These are phyloP conservation scores for Pseudocercospora musae DNA, from an alignment of 2,329 filamentous ascomycete genomes.

Conservation along the genomic window DNA sequence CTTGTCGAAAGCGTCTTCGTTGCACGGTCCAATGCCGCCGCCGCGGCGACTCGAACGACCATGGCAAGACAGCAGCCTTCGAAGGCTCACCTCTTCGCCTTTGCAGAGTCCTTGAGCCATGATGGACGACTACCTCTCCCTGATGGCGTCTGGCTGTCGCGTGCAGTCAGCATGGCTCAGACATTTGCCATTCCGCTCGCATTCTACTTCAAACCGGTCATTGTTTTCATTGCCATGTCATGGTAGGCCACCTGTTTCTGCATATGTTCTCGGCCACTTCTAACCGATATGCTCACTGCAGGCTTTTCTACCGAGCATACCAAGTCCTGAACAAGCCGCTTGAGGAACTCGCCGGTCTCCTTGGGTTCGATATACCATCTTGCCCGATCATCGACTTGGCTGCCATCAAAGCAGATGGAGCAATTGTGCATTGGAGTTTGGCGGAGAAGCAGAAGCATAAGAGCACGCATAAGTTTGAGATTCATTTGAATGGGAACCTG, in stretches of 20 bases:
- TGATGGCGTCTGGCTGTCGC: conserved; percentile 14
- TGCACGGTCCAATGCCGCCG: neutral
- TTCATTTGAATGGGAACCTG: conserved; percentile 80
- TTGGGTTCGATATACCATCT: conserved; percentile 83
- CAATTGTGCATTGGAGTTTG: conserved; percentile 84
- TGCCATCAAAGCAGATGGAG: conserved; percentile 80
- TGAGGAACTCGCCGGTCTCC: conserved; percentile 81
- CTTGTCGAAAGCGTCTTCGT: neutral
- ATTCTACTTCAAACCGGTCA: conserved; percentile 24
- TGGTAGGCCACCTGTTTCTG: conserved; percentile 13
- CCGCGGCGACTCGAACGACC: neutral
- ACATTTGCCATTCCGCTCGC: conserved; percentile 19
- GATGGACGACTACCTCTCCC: conserved; percentile 12
- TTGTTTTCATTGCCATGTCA: conserved; percentile 23
- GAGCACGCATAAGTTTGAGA: conserved; percentile 79
- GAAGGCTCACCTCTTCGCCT: conserved; percentile 13
- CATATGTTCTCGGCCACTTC: neutral
- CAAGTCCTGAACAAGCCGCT: conserved; percentile 89
- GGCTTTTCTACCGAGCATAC: conserved; percentile 74
- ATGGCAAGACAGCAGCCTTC: conserved; percentile 6
- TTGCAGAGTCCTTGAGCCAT: conserved; percentile 4
- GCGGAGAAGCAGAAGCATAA: conserved; percentile 40
- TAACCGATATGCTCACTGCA: conserved; percentile 4
- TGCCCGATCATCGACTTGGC: conserved; percentile 86
- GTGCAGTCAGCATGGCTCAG: conserved; percentile 13